Conservation (phyloP, 257 asterid species). For the Coffea eugenioides region DNA sequence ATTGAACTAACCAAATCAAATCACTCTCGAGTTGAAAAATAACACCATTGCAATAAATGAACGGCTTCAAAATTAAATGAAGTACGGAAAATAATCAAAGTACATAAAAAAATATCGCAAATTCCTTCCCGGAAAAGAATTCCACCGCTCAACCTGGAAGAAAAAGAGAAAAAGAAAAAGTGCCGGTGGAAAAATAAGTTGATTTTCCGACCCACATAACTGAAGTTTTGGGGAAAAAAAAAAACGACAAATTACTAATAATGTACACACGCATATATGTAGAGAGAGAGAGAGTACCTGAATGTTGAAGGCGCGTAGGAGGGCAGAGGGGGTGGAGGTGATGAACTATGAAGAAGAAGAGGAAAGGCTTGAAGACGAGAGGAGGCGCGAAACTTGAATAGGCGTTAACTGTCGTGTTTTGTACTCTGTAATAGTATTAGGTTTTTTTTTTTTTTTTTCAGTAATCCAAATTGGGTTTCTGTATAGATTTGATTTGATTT, state of each 20-base stretch:
- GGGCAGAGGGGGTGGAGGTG: neutral
- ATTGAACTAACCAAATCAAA: neutral
- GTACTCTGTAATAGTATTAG: no score
- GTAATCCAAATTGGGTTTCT: no score
- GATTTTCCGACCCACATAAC: neutral
- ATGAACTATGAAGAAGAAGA: neutral
- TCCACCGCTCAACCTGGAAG: no score
- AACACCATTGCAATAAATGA: neutral
- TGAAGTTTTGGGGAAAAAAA: neutral
- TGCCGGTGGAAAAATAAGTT: neutral
- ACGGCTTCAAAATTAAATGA: no score
- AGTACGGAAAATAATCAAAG: no score
- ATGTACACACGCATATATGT: neutral
- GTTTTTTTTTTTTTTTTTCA: neutral
- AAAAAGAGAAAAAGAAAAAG: no score
- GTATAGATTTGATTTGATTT: no score
- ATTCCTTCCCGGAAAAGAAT: no score
- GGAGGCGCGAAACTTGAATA: neutral
- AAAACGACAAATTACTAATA: neutral
- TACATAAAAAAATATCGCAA: no score
- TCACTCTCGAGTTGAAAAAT: neutral
- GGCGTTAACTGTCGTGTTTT: neutral
- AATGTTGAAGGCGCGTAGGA: neutral
- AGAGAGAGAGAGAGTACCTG: constrained; percentile 7
- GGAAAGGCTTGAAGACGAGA: neutral